Base-by-base conservation (phyloP, 2,329 filamentous ascomycete genomes). In the Ceratocystis albifundus region DNA sequence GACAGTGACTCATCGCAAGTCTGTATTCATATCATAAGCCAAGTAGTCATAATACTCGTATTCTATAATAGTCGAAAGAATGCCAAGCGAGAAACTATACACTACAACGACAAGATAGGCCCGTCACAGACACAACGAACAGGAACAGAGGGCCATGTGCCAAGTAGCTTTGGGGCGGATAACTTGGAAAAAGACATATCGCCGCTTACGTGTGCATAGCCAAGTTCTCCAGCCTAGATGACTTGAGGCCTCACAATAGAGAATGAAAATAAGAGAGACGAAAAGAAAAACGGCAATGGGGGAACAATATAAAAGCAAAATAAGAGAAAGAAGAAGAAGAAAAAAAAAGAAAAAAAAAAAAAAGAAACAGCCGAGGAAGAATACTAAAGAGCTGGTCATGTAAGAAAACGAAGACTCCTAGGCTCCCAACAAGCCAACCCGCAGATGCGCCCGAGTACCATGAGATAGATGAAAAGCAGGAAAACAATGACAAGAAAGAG, bases 381-480 rank as follows among this genome's bases (percentile, higher is more conserved):
- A 57, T 57, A 57, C 53, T 57, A 57, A 57, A 57, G 53, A 57
- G 53, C 25, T 57, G 32, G 55, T 59, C 55, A 59, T 59, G 55
- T 36, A 59, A 59, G 20, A 59, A 59, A 59, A 59, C 30, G 22
- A 57, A 57, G 53, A 57, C 53, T 57, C 53, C 53, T 32, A 57
- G 53, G 53, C 53, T 57, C 53, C 53, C 53, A 57, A 32, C 28
- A 57, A 57, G 36, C 53, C 61, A 12, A 48, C 61, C 61, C 45
- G 61, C 61, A 32, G 17, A 63, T 63, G 45, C 61, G 61, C 61
- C 61, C 61, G 28, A 59, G 20, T 20, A 63, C 44, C 61, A 48
- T 48, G 36, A 45, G 50, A 7, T 3, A 63, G 5, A 63, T 30
- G 22, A 63, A 50, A 63, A 32, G 50, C 30, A 12, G 25, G 8